Conservation (phyloP, 1,284 basidiomycete species). For the Puccinia novopanici region DNA sequence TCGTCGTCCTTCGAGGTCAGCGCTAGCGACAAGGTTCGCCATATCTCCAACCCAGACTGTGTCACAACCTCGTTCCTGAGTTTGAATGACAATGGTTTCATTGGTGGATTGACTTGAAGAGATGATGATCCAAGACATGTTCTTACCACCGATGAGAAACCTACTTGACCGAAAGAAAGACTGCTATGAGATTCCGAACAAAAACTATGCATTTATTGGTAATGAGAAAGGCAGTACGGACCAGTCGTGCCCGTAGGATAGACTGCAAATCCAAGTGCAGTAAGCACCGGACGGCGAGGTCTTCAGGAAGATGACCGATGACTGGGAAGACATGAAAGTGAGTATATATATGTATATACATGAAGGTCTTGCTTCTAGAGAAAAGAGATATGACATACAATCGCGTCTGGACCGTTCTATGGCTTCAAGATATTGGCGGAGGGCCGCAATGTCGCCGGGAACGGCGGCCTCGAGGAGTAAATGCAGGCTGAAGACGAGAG, state of each 20-base stretch:
- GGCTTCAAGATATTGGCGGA: conserved; percentile 30
- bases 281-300: conserved; percentile 33
- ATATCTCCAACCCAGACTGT: conserved; percentile 10
- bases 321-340: neutral
- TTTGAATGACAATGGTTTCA: neutral
- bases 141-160: conserved; percentile 27
- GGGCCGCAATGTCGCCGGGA: conserved; percentile 28
- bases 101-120: neutral
- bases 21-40: conserved; percentile 25
- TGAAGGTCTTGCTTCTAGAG: neutral
- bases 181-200: neutral
- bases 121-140: neutral
- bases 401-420: conserved; percentile 44
- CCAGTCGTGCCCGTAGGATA: conserved; percentile 27
- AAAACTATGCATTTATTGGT: neutral
- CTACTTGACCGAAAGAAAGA: neutral
- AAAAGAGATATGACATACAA: neutral
- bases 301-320: conserved; percentile 33
- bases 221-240: conserved; percentile 11
- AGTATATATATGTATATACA: no score
- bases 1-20: conserved; percentile 46
- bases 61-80: conserved; percentile 40
- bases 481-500: conserved; percentile 20
- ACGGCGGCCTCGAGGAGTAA: conserved; percentile 36
- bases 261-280: conserved; percentile 36